Evolutionary conservation across 116 monocot genomes (phyloP).

Genomic region (Dioscorea cayenensis): DNA sequence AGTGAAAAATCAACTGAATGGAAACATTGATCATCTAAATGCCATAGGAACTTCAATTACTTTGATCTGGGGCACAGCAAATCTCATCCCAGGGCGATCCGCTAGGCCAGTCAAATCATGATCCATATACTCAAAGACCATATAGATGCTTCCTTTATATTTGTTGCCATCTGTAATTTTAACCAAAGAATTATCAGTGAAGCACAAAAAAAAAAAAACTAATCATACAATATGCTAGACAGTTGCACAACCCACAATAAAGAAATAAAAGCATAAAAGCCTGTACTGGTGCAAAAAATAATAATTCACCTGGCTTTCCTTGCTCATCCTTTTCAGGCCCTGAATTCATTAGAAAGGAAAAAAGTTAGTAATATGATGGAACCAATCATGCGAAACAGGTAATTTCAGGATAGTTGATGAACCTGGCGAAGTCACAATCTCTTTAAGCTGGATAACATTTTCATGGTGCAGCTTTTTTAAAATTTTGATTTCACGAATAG

Average conservation of each 20-base stretch:
- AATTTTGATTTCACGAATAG: constrained; percentile 98
- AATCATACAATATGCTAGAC: not conserved
- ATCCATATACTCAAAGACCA: constrained; percentile 99
- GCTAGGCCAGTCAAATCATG: constrained; percentile 94
- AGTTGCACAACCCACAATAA: not conserved
- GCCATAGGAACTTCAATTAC: constrained; percentile 22
- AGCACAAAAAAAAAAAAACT: not conserved
- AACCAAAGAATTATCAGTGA: not conserved
- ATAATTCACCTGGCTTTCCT: constrained; percentile 56
- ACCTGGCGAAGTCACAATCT: constrained; percentile 99
- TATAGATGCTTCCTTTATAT: constrained; percentile 94
- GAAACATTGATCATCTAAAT: not conserved
- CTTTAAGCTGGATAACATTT: constrained; percentile 91
- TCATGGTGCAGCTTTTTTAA: constrained; percentile 98
- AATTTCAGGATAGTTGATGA: not conserved
- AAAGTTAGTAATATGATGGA: not conserved
- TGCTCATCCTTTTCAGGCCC: constrained; percentile 92
- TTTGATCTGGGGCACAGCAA: constrained; percentile 93
- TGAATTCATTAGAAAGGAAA: constrained; percentile 9
- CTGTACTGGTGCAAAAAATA: not conserved
- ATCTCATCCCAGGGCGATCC: constrained; percentile 91
- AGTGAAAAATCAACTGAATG: not conserved
- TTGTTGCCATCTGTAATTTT: constrained; percentile 71
- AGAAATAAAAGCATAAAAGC: not conserved
- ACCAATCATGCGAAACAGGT: not conserved